These are phyloP conservation scores for Suillus tomentosus DNA, from an alignment of 768 basidiomycete species.

Conservation along the genomic window DNA sequence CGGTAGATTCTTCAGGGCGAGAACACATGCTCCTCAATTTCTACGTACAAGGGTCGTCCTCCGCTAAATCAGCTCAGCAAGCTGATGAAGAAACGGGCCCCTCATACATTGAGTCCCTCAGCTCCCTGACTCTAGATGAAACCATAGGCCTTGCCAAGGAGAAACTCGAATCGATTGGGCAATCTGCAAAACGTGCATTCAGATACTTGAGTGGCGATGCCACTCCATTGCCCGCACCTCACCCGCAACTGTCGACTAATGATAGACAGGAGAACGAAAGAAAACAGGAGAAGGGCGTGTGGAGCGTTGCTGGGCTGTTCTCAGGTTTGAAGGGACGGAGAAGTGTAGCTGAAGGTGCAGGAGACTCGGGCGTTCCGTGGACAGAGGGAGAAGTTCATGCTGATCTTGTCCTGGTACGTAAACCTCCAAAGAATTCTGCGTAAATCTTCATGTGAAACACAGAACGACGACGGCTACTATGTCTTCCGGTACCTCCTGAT, in stretches of 20 bases:
- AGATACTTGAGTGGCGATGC: slow-evolving; percentile 73
- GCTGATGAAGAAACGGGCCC: slow-evolving; percentile 30
- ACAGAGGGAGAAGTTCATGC: slow-evolving; percentile 84
- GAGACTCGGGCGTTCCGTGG: slow-evolving; percentile 47
- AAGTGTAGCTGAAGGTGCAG: slow-evolving; percentile 31
- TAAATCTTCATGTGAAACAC: slow-evolving; percentile 18
- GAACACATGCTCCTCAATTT: slow-evolving; percentile 88
- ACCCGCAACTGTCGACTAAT: slow-evolving; percentile 29
- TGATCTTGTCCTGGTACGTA: slow-evolving; percentile 68
- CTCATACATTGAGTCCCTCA: slow-evolving; percentile 48
- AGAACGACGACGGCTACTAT: slow-evolving; percentile 80
- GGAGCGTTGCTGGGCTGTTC: slow-evolving; percentile 69
- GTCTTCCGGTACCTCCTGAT: slow-evolving; percentile 76
- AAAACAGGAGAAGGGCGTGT: slow-evolving; percentile 40
- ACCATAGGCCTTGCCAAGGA: slow-evolving; percentile 48
- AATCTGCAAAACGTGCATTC: slow-evolving; percentile 60
- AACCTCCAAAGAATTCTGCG: slow-evolving; percentile 12
- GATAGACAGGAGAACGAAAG: slow-evolving; percentile 33
- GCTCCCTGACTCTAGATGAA: slow-evolving; percentile 60
- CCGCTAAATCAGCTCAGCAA: slow-evolving; percentile 36
- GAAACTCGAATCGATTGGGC: slow-evolving; percentile 41
- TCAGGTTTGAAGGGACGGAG: slow-evolving; percentile 55
- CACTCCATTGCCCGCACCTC: slow-evolving; percentile 37
- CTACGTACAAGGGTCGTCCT: slow-evolving; percentile 66
- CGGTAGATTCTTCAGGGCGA: slow-evolving; percentile 68